A percentile compares a stretch with the other conserved stretches of the same genome.
Conservation (phyloP, 2,329 filamentous ascomycete species). For the Lecanoromycetidae sp. region DNA sequence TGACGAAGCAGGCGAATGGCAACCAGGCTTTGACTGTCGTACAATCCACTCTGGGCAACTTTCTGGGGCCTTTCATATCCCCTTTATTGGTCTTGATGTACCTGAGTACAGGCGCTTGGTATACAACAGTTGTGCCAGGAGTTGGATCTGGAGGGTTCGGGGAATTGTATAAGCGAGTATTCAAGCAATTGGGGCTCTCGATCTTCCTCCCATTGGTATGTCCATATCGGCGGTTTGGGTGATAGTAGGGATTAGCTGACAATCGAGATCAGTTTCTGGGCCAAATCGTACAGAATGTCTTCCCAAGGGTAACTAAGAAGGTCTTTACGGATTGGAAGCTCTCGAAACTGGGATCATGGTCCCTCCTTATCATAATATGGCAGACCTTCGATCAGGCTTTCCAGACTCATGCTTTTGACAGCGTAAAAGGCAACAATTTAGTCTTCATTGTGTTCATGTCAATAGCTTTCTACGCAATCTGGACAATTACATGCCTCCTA, state of each 20-base stretch:
- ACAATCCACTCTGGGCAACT: constrained; percentile 58
- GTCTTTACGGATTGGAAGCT: constrained; percentile 39
- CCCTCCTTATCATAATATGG: constrained; percentile 45
- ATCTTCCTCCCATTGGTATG: constrained; percentile 49
- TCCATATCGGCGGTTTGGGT: no score
- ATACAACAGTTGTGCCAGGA: constrained; percentile 44
- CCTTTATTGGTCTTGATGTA: constrained; percentile 53
- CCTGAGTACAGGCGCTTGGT: constrained; percentile 41
- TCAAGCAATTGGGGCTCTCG: constrained; percentile 56
- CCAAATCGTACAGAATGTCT: constrained; percentile 46
- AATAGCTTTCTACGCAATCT: constrained; percentile 50
- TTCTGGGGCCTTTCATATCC: constrained; percentile 55
- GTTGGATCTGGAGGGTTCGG: constrained; percentile 42
- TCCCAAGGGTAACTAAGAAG: constrained; percentile 41
- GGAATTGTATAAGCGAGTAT: constrained; percentile 53
- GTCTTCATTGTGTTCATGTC: constrained; percentile 58
- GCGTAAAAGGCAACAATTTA: constrained; percentile 47
- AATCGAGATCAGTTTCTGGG: constrained; percentile 35
- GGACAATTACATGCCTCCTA: constrained; percentile 49
- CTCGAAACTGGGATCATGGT: constrained; percentile 34
- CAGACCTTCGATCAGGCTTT: constrained; percentile 57
- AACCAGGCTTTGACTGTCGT: constrained; percentile 55
- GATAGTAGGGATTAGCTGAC: no score
- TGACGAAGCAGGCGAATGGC: constrained; percentile 57
- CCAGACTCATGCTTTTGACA: constrained; percentile 48